These are phyloP conservation scores for Coniosporium tulheliwenetii DNA, from an alignment of 2,329 filamentous ascomycete genomes.

Conservation along the genomic window DNA sequence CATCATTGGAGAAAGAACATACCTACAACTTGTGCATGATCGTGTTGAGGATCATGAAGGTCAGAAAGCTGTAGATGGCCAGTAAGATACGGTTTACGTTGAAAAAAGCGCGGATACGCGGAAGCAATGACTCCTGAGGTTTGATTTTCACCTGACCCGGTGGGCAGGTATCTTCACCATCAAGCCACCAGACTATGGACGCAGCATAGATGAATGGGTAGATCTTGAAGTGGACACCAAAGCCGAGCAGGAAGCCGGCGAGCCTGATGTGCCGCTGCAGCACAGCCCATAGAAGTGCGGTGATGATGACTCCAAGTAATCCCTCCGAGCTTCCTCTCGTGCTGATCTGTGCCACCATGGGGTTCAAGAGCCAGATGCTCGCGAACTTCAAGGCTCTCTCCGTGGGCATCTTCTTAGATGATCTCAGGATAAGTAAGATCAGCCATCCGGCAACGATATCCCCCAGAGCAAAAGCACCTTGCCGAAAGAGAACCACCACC, in stretches of 20 bases:
- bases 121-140: slow-evolving; percentile 9
- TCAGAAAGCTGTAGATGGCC: slow-evolving; percentile 48
- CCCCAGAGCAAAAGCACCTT: slow-evolving; percentile 75
- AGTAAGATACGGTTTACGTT: slow-evolving; percentile 37
- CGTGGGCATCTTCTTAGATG: slow-evolving; percentile 27
- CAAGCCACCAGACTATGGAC: slow-evolving; percentile 68
- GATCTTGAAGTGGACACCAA: slow-evolving; percentile 94
- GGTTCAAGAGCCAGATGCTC: slow-evolving; percentile 85
- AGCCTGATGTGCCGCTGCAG: slow-evolving; percentile 44
- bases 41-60: slow-evolving; percentile 59
- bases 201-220: slow-evolving; percentile 94
- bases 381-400: slow-evolving; percentile 57
- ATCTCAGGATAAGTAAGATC: slow-evolving; percentile 41
- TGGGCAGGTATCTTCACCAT: slow-evolving; percentile 31
- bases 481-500: slow-evolving; percentile 61
- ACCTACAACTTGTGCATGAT: slow-evolving; percentile 58
- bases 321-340: slow-evolving; percentile 91
- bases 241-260: slow-evolving; percentile 61
- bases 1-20: neutral
- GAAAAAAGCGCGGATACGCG: slow-evolving; percentile 10
- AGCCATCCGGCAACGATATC: slow-evolving; percentile 78
- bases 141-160: neutral
- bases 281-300: slow-evolving; percentile 70
- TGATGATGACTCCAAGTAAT: slow-evolving; percentile 68
- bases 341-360: slow-evolving; percentile 95